Evolutionary conservation across 345 rosid species (phyloP).

Genomic region (Euclidium syriacum): DNA sequence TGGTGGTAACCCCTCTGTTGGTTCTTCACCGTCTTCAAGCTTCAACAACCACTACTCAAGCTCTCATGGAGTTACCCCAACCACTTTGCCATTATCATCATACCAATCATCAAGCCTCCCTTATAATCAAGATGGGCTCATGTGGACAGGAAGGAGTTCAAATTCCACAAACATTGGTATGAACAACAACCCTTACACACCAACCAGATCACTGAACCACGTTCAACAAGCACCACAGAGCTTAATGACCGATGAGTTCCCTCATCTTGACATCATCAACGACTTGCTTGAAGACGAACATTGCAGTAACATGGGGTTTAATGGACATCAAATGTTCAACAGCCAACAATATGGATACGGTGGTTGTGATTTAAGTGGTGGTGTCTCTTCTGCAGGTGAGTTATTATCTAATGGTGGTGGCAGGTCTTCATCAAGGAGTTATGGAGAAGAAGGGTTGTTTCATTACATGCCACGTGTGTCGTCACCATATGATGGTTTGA

Average conservation of each 20-base stretch:
- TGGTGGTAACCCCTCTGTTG: constrained; percentile 60
- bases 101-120: constrained; percentile 51
- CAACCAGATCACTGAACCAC: constrained; percentile 10
- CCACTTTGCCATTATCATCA: constrained; percentile 34
- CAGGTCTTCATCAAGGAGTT: constrained; percentile 60
- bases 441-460: constrained; percentile 39
- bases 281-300: constrained; percentile 91
- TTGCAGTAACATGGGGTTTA: constrained; percentile 34
- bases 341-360: constrained; percentile 44
- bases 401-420: constrained; percentile 46
- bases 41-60: constrained; percentile 35
- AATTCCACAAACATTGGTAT: constrained; percentile 13
- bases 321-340: constrained; percentile 40
- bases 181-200: constrained; percentile 17
- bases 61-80: constrained; percentile 49
- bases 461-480: constrained; percentile 30
- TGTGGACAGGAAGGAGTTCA: constrained; percentile 48
- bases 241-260: constrained; percentile 69
- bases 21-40: constrained; percentile 45
- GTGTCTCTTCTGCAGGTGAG: constrained; percentile 48
- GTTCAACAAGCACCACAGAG: constrained; percentile 41
- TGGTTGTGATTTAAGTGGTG: constrained; percentile 44
- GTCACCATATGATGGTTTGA: constrained; percentile 11
- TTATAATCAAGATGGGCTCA: constrained; percentile 28
- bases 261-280: constrained; percentile 94